Evolutionary conservation across 495 filamentous ascomycete species (phyloP), one percentile per base, ranked within the genome.

Genomic region (Ramalina peruviana): DNA sequence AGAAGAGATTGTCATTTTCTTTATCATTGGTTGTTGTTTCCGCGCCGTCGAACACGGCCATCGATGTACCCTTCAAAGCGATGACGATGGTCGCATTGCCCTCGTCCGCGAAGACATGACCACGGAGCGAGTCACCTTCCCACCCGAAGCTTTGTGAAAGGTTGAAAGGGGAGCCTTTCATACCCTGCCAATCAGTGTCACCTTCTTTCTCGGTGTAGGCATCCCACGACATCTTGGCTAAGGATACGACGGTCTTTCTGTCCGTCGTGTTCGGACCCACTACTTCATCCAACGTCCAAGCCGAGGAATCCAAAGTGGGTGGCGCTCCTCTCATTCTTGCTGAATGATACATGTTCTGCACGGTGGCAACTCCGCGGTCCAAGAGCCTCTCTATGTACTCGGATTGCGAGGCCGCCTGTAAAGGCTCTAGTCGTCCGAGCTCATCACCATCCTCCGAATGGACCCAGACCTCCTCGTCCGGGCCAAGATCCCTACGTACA

Each of bases 11-110:
- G 62, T 98, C 92, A 62, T 98, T 98, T 43, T 85, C 69, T 65
- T 98, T 98, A 67, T 98, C 92, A 59, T 95, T 96, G 4, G 88
- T 94, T 0, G 88, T 95, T 0, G 92, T 96, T 12, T 86, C 89
- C 9, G 88, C 85, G 3, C 92, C 92, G 62, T 97, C 92, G 61
- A 94, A 97, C 10, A 97, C 79, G 11, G 93, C 92, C 1, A 54
- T 54, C 40, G 88, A 84, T 6, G 88, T 95, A 17, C 90, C 88
- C 65, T 98, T 98, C 27, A 98, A 67, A 2, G 86, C 89, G 43
- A 98, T 87, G 33, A 97, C 79, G 48, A 98, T 73, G 2, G 90
- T 97, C 26, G 72, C 74, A 63, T 97, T 96, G 26, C 64, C 79
- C 59, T 89, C 72, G 57, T 96, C 86, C 11, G 82, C 80, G 64